These are phyloP conservation scores for Chaetomidium leptoderma DNA, from an alignment of 495 filamentous ascomycete genomes.

Conservation along the genomic window DNA sequence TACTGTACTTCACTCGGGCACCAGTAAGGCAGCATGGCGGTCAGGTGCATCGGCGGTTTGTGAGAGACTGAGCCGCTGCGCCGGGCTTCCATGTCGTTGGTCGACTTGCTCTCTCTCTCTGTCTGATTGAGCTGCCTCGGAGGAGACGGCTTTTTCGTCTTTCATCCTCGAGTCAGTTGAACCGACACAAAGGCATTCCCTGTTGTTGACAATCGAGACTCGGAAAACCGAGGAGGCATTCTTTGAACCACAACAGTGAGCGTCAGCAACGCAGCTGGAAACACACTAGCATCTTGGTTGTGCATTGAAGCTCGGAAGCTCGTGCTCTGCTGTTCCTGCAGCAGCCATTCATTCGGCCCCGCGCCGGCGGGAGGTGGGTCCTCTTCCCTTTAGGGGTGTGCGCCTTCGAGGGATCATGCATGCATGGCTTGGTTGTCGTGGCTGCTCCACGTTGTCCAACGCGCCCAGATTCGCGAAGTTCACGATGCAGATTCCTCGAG, in stretches of 20 bases:
- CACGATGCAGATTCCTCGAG: not conserved
- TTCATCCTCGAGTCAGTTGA: not conserved
- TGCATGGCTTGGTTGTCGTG: conserved; percentile 9
- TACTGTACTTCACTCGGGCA: conserved; percentile 5
- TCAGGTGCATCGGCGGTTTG: not conserved
- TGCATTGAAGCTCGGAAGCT: not conserved
- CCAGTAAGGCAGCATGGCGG: not conserved
- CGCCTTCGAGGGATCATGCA: not conserved
- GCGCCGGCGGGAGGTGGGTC: not conserved
- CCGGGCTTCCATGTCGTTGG: not conserved
- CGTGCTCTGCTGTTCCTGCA: conserved; percentile 9
- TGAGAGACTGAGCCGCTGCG: not conserved
- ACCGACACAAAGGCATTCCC: not conserved
- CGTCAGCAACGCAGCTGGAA: no score
- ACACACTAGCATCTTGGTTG: conserved; percentile 1
- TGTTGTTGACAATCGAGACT: no score
- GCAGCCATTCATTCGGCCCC: conserved; percentile 3
- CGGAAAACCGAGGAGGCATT: no score
- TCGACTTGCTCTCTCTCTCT: not conserved
- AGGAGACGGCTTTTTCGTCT: no score
- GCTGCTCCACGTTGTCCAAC: conserved; percentile 10
- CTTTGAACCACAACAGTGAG: no score
- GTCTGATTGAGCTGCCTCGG: no score
- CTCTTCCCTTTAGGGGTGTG: not conserved
- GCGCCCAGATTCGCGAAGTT: not conserved